phyloP scores from a whole-genome alignment of 345 rosid genomes.

The Syzygium oleosum region DNA sequence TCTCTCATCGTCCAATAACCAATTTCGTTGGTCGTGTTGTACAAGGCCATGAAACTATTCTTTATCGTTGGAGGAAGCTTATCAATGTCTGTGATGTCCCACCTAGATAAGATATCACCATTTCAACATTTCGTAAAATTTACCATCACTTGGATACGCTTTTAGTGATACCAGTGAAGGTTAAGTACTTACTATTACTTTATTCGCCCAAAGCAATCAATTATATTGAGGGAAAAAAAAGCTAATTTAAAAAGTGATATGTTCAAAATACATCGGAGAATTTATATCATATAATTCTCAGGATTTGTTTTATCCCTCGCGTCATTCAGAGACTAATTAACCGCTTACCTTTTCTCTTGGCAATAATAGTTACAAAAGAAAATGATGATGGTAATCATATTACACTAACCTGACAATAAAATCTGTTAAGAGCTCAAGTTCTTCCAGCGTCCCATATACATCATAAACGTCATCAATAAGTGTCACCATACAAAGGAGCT shows the following conservation, averaged over 20 bases:
- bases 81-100: conserved; percentile 7
- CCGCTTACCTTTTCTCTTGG: not conserved
- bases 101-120: not conserved
- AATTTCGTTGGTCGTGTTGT: conserved; percentile 7
- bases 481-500: not conserved
- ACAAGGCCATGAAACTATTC: not conserved
- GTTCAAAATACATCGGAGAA: not conserved
- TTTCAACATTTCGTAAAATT: not conserved
- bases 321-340: too few relatives aligned
- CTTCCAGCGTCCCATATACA: conserved; percentile 4
- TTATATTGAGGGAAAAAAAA: not conserved
- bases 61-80: conserved; percentile 6
- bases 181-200: not conserved
- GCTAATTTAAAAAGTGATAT: not conserved
- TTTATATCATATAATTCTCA: too few relatives aligned
- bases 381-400: not conserved
- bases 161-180: not conserved
- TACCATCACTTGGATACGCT: not conserved
- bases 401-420: conserved; percentile 1
- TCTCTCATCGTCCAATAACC: too few relatives aligned
- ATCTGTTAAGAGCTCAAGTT: conserved; percentile 10
- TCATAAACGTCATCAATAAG: conserved; percentile 3
- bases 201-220: not conserved
- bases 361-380: not conserved
- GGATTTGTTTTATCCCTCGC: too few relatives aligned